phyloP scores from a whole-genome alignment of 116 monocot species.

The Thalassia testudinum region DNA sequence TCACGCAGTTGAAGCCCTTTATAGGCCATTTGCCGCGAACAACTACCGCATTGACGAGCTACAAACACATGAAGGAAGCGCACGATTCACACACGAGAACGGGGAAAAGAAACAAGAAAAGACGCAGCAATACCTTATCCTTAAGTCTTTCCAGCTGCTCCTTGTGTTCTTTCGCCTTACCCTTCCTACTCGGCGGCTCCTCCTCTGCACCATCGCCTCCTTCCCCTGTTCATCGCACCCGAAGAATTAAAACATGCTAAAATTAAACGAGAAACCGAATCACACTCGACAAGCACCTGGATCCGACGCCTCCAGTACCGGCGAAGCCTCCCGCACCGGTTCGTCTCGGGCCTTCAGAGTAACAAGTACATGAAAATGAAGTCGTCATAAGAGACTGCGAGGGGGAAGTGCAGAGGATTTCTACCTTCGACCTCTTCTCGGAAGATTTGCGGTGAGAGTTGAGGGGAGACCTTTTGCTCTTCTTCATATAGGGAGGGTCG shows the following conservation, averaged over 20 bases:
- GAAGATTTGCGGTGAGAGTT: no score
- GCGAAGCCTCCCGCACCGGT: background rate
- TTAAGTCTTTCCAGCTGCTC: slow-evolving; percentile 51
- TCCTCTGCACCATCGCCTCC: background rate
- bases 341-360: no score
- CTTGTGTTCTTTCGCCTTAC: slow-evolving; percentile 31
- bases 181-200: background rate
- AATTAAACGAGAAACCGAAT: background rate
- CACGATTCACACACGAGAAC: background rate
- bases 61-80: background rate
- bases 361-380: no score
- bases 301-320: background rate
- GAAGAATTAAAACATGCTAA: background rate
- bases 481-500: no score
- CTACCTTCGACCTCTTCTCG: no score
- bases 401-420: no score
- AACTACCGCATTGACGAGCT: no score
- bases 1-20: no score
- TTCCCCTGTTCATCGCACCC: background rate
- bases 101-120: background rate
- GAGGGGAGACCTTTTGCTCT: no score
- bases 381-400: no score
- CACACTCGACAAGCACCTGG: background rate
- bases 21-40: no score
- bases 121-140: slow-evolving; percentile 36